Percentiles rank a stretch among this genome's conserved stretches.
Conservation (phyloP, 1,139 yeast species). For the Yamadazyma dendronema region DNA sequence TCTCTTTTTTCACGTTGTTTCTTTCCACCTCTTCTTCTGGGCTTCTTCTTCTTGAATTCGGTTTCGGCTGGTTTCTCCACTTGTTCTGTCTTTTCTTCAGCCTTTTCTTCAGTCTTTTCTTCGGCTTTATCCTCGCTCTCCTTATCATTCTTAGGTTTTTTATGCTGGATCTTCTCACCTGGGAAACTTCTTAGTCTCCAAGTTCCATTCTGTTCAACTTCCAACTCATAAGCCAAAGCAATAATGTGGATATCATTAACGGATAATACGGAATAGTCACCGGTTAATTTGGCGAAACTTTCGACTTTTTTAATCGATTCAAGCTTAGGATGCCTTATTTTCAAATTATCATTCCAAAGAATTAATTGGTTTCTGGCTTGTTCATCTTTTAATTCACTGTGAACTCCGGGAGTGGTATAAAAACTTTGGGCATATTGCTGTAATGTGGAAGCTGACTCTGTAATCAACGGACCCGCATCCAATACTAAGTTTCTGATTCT, state of each 20-base stretch:
- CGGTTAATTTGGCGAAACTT: conserved; percentile 81
- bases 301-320: conserved; percentile 63
- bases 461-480: conserved; percentile 93
- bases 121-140: background rate
- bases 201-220: conserved; percentile 69
- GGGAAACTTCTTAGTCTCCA: conserved; percentile 70
- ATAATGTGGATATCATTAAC: conserved; percentile 88
- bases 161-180: conserved; percentile 47
- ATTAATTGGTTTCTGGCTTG: conserved; percentile 72
- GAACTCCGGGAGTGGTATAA: conserved; percentile 91
- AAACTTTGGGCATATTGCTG: conserved; percentile 67
- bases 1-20: conserved; percentile 58
- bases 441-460: conserved; percentile 76
- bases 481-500: conserved; percentile 66
- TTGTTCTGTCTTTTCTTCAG: background rate
- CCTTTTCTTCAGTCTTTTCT: too few species aligned
- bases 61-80: background rate
- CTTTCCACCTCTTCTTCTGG: conserved; percentile 62
- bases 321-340: conserved; percentile 72
- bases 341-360: conserved; percentile 69
- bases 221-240: conserved; percentile 88
- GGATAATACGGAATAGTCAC: conserved; percentile 86
- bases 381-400: conserved; percentile 82
- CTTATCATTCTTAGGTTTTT: conserved; percentile 3
- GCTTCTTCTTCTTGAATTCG: conserved; percentile 30